Conservation (phyloP, 129 eudicot genomes). For the Lactuca saligna region DNA sequence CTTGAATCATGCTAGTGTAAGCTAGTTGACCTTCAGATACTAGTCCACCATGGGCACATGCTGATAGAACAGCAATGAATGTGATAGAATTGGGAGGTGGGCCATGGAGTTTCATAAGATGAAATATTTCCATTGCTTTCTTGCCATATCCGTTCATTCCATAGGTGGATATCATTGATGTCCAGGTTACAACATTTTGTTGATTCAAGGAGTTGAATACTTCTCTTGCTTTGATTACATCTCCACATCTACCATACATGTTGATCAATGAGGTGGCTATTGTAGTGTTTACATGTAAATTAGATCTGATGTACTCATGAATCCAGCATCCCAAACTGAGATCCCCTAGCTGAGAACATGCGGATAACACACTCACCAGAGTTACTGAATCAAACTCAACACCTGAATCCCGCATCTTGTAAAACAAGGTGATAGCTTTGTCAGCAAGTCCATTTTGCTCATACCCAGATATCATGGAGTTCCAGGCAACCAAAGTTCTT, state of each 20-base stretch:
- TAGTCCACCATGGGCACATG: constrained; percentile 66
- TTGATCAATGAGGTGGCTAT: constrained; percentile 55
- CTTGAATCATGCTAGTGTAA: constrained; percentile 41
- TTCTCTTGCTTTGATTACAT: constrained; percentile 47
- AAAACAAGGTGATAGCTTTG: constrained; percentile 44
- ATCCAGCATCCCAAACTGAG: constrained; percentile 56
- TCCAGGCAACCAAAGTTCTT: constrained; percentile 58
- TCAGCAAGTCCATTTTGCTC: constrained; percentile 54
- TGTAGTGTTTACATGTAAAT: constrained; percentile 26
- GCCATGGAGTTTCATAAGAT: constrained; percentile 46
- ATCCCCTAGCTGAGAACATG: constrained; percentile 59
- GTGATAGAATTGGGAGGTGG: constrained; percentile 51
- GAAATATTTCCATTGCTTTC: constrained; percentile 53
- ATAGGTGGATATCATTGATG: constrained; percentile 59
- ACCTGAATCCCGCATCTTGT: constrained; percentile 33
- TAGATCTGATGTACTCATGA: constrained; percentile 32
- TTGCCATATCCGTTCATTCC: constrained; percentile 62
- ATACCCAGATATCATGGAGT: constrained; percentile 58
- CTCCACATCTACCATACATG: constrained; percentile 65
- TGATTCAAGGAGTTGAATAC: constrained; percentile 46
- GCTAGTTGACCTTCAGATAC: constrained; percentile 47
- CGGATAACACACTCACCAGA: constrained; percentile 48
- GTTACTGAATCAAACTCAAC: constrained; percentile 50
- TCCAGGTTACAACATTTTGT: constrained; percentile 61
- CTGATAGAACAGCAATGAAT: constrained; percentile 49